These are phyloP conservation scores for Maudiozyma saulgeensis DNA, from an alignment of 805 yeast species.

Conservation along the genomic window DNA sequence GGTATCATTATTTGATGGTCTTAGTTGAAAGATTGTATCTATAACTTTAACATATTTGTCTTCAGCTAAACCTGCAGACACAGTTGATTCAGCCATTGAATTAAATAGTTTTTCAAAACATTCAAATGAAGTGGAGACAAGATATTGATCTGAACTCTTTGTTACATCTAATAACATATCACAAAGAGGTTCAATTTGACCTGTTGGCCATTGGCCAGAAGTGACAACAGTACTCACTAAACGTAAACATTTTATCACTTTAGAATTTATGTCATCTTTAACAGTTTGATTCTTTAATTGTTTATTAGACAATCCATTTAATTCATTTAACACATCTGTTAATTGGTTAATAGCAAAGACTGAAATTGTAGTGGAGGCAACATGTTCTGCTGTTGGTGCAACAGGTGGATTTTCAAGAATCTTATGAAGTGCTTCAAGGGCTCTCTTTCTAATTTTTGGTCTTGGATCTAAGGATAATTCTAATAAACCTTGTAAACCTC, in stretches of 20 bases:
- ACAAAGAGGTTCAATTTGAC: constrained; percentile 61
- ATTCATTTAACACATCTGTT: constrained; percentile 35
- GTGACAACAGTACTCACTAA: constrained; percentile 60
- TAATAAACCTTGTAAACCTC: constrained; percentile 71
- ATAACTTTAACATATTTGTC: constrained; percentile 57
- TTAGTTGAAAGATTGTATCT: constrained; percentile 64
- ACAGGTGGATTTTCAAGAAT: constrained; percentile 60
- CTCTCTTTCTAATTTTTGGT: constrained; percentile 93
- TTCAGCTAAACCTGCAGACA: constrained; percentile 49
- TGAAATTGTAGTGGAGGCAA: constrained; percentile 62
- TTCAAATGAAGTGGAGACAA: constrained; percentile 72
- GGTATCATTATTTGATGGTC: constrained; percentile 73
- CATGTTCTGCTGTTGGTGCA: constrained; percentile 69
- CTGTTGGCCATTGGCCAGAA: constrained; percentile 75
- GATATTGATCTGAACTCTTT: constrained; percentile 72
- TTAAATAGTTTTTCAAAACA: constrained; percentile 43
- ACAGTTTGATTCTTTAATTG: constrained; percentile 26
- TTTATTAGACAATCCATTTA: constrained; percentile 28
- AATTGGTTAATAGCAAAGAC: constrained; percentile 55
- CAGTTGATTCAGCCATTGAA: constrained; percentile 16
- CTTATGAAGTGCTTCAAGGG: constrained; percentile 73
- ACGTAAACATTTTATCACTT: constrained; percentile 68
- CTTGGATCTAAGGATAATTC: constrained; percentile 77
- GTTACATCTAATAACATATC: constrained; percentile 67
- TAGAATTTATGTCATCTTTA: constrained; percentile 44